These are phyloP conservation scores for Aspergillus tubingensis DNA, from an alignment of 2,329 filamentous ascomycete genomes.

Conservation along the genomic window DNA sequence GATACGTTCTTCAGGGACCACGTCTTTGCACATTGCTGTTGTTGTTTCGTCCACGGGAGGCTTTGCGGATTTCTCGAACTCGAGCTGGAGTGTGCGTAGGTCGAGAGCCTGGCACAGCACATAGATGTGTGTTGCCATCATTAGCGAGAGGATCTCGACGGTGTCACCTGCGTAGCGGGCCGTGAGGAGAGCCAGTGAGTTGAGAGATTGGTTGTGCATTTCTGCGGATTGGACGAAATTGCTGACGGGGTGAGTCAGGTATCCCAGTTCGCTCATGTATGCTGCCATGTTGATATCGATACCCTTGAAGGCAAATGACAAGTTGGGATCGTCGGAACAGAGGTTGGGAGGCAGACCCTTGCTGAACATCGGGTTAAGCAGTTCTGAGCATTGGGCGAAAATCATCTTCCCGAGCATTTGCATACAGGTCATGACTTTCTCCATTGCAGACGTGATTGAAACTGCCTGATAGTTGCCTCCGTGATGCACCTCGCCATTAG, in stretches of 20 bases:
- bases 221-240: slow-evolving; percentile 66
- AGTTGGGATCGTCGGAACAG: slow-evolving; percentile 54
- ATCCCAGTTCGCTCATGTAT: slow-evolving; percentile 63
- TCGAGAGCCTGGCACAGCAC: slow-evolving; percentile 62
- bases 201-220: slow-evolving; percentile 68
- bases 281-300: slow-evolving; percentile 67
- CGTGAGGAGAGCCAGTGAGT: slow-evolving; percentile 64
- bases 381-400: slow-evolving; percentile 63
- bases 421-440: slow-evolving; percentile 56
- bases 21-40: neutral
- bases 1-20: neutral
- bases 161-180: slow-evolving; percentile 60
- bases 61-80: slow-evolving; percentile 17
- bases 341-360: slow-evolving; percentile 66
- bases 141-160: slow-evolving; percentile 57
- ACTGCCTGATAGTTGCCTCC: slow-evolving; percentile 70
- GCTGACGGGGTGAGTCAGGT: slow-evolving; percentile 63
- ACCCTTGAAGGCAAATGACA: slow-evolving; percentile 64
- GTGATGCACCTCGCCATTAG: slow-evolving; percentile 51
- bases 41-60: slow-evolving; percentile 12
- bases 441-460: slow-evolving; percentile 64
- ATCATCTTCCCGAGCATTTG: slow-evolving; percentile 64
- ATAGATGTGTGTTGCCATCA: slow-evolving; percentile 58
- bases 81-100: slow-evolving; percentile 40
- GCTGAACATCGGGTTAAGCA: slow-evolving; percentile 63